Evolutionary conservation across 2,329 filamentous ascomycete genomes (phyloP).

Genomic region (Pseudophaeomoniella oleicola): DNA sequence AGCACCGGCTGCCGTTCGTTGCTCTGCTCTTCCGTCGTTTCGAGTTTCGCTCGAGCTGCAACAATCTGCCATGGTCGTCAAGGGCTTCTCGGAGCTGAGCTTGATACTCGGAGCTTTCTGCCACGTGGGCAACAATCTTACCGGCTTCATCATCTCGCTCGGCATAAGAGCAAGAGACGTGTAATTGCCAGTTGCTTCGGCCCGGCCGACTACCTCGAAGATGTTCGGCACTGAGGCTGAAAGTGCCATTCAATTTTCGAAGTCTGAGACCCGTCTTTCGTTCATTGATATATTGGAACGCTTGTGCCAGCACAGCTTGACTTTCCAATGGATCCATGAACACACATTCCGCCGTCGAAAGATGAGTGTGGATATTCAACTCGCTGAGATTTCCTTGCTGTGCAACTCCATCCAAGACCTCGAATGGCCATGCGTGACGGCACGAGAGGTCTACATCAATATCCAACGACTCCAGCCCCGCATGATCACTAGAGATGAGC

Average conservation of each 20-base stretch:
- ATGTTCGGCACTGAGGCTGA: neutral
- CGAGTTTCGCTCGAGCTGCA: neutral
- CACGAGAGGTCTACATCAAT: neutral
- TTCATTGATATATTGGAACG: neutral
- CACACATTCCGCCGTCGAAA: neutral
- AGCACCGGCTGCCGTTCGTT: neutral
- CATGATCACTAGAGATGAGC: neutral
- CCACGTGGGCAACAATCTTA: neutral
- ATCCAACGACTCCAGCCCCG: neutral
- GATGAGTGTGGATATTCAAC: neutral
- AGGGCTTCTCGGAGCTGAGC: neutral
- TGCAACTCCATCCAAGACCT: neutral
- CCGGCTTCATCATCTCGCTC: neutral
- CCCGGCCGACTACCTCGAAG: neutral
- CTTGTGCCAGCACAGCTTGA: neutral
- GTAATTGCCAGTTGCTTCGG: neutral
- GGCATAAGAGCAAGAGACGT: neutral
- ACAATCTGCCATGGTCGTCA: neutral
- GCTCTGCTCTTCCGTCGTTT: neutral
- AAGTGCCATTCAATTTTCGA: neutral
- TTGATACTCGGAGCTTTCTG: neutral
- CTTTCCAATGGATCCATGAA: neutral
- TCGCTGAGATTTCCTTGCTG: neutral
- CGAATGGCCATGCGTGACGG: neutral
- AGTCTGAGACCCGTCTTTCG: neutral